Conservation (phyloP, 306 rosid genomes). For the Vicia faba region DNA sequence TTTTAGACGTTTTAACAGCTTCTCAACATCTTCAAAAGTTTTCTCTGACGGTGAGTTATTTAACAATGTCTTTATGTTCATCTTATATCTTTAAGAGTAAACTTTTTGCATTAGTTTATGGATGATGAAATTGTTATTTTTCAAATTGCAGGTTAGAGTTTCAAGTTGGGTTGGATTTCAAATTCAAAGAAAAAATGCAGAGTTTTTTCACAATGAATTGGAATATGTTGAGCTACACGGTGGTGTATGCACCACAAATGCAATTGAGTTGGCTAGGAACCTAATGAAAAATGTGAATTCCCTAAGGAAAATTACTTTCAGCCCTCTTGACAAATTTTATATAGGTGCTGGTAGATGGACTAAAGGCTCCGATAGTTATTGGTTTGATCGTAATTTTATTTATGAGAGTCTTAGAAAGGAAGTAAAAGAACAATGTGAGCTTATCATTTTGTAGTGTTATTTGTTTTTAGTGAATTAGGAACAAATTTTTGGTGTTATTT, state of each 20-base stretch:
- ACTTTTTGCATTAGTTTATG: too few species aligned
- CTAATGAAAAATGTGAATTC: neutral
- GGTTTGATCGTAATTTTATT: neutral
- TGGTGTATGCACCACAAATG: neutral
- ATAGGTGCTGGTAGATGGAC: neutral
- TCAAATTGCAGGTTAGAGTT: neutral
- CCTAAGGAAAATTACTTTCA: neutral
- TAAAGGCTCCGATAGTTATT: neutral
- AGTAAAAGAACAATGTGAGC: neutral
- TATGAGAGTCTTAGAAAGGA: neutral
- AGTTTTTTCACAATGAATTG: neutral
- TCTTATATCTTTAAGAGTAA: too few species aligned
- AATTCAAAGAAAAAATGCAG: neutral
- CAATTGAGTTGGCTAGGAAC: neutral
- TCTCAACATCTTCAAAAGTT: neutral
- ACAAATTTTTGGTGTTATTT: too few species aligned
- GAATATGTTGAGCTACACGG: neutral
- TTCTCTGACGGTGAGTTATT: neutral
- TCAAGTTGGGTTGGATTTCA: too few species aligned
- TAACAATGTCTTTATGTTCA: neutral
- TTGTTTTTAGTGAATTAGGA: too few species aligned
- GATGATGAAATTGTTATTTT: neutral
- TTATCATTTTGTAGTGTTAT: neutral
- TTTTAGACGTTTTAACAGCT: neutral
- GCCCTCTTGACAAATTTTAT: neutral